Conservation (phyloP, 192 early-diverging fungal genomes). For the Glomus cerebriforme region DNA sequence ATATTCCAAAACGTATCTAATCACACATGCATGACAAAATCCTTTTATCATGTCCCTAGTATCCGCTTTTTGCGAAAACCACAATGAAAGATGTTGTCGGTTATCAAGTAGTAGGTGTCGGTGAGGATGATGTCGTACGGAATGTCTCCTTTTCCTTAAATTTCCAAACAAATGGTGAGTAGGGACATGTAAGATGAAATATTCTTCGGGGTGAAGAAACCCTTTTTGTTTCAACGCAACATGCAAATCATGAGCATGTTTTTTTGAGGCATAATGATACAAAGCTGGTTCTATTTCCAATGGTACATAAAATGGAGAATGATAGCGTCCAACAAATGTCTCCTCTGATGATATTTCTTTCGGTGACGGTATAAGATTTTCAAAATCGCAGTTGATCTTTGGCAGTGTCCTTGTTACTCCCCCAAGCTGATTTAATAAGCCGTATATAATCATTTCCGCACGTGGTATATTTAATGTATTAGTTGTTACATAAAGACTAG, state of each 20-base stretch:
- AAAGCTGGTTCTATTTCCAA: constrained; percentile 55
- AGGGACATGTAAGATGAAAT: constrained; percentile 38
- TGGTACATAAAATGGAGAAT: constrained; percentile 46
- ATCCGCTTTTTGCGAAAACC: constrained; percentile 56
- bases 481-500: constrained; percentile 66
- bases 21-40: constrained; percentile 63
- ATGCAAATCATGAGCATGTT: constrained; percentile 25
- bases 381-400: neutral
- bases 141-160: neutral
- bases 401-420: neutral
- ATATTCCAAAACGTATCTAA: constrained; percentile 40
- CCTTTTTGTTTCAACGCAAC: constrained; percentile 39
- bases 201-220: constrained; percentile 36
- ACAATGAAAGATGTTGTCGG: constrained; percentile 49
- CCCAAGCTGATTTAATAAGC: constrained; percentile 31
- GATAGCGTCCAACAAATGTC: constrained; percentile 50
- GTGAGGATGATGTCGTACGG: neutral
- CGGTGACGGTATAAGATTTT: constrained; percentile 38
- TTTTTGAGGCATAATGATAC: constrained; percentile 31
- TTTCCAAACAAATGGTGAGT: neutral
- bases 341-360: constrained; percentile 43
- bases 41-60: constrained; percentile 58
- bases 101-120: neutral
- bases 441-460: constrained; percentile 46
- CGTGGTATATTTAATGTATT: constrained; percentile 61